These are phyloP conservation scores for Coniophora puteana DNA, from an alignment of 1,284 basidiomycete genomes.

Conservation along the genomic window DNA sequence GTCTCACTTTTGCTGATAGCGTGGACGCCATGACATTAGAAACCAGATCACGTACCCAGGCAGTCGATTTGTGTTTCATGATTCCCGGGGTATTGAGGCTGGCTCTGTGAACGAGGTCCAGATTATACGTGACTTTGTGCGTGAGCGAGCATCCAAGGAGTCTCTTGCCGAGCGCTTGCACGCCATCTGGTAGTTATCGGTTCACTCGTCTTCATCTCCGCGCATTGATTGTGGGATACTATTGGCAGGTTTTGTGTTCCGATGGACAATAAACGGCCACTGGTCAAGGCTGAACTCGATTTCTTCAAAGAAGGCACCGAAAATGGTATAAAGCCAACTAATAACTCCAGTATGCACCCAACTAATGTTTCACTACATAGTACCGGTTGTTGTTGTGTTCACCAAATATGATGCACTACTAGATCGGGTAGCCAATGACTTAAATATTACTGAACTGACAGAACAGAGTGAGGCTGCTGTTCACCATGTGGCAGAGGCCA, in stretches of 20 bases:
- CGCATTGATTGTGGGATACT: background rate
- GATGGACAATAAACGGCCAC: constrained; percentile 2
- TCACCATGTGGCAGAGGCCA: no score
- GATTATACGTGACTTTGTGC: constrained; percentile 14
- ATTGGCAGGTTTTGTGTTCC: constrained; percentile 6
- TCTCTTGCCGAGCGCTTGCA: constrained; percentile 15
- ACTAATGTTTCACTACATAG: background rate
- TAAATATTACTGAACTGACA: no score
- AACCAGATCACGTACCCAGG: constrained; percentile 22
- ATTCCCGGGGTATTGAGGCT: constrained; percentile 21
- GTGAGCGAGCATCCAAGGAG: background rate
- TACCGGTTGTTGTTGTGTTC: constrained; percentile 6
- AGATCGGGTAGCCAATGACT: background rate
- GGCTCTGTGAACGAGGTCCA: constrained; percentile 13
- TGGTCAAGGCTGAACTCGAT: constrained; percentile 1
- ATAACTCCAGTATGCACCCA: background rate
- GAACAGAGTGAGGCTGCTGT: no score
- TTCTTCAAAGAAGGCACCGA: constrained; percentile 3
- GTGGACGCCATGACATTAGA: constrained; percentile 25
- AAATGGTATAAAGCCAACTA: background rate
- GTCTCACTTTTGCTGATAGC: constrained; percentile 14
- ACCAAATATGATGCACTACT: constrained; percentile 6
- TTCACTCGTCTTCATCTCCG: background rate
- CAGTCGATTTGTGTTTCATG: constrained; percentile 18
- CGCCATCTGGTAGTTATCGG: constrained; percentile 18